phyloP scores from a whole-genome alignment of 1,139 yeast genomes.

The Fermentozyma sake region DNA sequence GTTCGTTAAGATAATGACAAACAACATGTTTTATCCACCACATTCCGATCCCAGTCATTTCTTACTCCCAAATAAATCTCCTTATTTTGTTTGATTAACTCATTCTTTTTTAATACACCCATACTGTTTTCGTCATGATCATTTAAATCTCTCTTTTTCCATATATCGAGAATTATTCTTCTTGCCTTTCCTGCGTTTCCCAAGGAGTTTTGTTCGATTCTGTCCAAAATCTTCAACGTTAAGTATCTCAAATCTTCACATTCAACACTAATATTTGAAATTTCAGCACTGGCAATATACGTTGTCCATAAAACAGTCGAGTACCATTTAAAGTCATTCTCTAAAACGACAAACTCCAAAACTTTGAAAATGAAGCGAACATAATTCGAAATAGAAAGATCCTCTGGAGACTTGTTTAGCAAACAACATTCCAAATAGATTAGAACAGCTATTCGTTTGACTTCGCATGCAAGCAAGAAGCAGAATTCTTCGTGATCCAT shows the following conservation, averaged over 20 bases:
- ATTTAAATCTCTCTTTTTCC: constrained; percentile 27
- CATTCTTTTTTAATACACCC: constrained; percentile 10
- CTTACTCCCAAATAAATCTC: constrained; percentile 16
- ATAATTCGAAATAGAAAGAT: constrained; percentile 10
- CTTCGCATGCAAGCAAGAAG: constrained; percentile 24
- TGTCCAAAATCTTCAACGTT: constrained; percentile 19
- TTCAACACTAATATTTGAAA: constrained; percentile 16
- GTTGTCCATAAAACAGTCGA: constrained; percentile 22
- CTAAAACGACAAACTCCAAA: constrained; percentile 21
- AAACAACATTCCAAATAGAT: constrained; percentile 26
- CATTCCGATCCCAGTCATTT: constrained; percentile 30
- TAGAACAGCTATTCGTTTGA: constrained; percentile 20
- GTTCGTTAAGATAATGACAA: constrained; percentile 20
- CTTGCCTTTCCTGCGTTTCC: constrained; percentile 25
- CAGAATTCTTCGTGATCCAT: constrained; percentile 14
- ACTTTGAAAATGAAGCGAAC: constrained; percentile 16
- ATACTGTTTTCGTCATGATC: constrained; percentile 18
- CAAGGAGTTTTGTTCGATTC: constrained; percentile 19
- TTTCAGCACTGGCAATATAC: constrained; percentile 22
- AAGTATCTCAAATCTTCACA: constrained; percentile 25
- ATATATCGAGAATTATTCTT: constrained; percentile 17
- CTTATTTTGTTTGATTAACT: constrained; percentile 2
- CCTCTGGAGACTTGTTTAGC: constrained; percentile 14
- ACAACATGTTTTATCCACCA: constrained; percentile 21
- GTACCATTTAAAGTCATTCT: constrained; percentile 25